Evolutionary conservation across 768 basidiomycete species (phyloP).

Genomic region (Rhizopogon vinicolor): DNA sequence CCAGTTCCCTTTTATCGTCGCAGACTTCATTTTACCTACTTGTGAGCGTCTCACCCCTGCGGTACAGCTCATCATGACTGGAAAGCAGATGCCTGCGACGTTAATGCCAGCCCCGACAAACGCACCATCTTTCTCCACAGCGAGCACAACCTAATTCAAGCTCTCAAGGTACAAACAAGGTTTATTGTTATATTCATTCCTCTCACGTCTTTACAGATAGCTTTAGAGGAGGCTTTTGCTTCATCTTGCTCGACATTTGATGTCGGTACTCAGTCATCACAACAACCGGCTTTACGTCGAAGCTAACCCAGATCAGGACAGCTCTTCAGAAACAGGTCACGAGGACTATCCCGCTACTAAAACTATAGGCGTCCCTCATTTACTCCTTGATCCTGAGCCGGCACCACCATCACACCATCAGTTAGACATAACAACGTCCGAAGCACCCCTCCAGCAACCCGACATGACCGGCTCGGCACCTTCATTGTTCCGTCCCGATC

Average conservation of each 20-base stretch:
- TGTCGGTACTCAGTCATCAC: conserved; percentile 29
- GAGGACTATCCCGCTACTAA: conserved; percentile 1
- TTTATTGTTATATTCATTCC: not conserved
- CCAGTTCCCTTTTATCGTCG: conserved; percentile 79
- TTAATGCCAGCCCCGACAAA: conserved; percentile 97
- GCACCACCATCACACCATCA: not conserved
- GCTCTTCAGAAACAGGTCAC: not conserved
- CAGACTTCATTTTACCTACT: conserved; percentile 79
- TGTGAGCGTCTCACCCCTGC: conserved; percentile 36
- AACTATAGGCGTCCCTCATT: conserved; percentile 7
- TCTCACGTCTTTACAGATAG: conserved; percentile 35
- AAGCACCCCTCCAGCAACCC: conserved; percentile 6
- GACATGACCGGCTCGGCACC: conserved; percentile 6
- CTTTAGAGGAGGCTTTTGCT: conserved; percentile 65
- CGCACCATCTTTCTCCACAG: conserved; percentile 90
- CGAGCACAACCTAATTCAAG: conserved; percentile 72
- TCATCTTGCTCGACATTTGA: conserved; percentile 69
- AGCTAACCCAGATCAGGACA: not conserved
- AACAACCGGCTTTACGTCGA: conserved; percentile 7
- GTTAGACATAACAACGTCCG: conserved; percentile 13
- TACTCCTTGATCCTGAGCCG: conserved; percentile 5
- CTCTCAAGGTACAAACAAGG: conserved; percentile 59
- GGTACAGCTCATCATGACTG: not conserved
- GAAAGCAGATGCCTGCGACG: conserved; percentile 67
- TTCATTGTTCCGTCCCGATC: conserved; percentile 25